These are phyloP conservation scores for Ophiostoma sp. DNA, from an alignment of 2,329 filamentous ascomycete species.

Conservation along the genomic window DNA sequence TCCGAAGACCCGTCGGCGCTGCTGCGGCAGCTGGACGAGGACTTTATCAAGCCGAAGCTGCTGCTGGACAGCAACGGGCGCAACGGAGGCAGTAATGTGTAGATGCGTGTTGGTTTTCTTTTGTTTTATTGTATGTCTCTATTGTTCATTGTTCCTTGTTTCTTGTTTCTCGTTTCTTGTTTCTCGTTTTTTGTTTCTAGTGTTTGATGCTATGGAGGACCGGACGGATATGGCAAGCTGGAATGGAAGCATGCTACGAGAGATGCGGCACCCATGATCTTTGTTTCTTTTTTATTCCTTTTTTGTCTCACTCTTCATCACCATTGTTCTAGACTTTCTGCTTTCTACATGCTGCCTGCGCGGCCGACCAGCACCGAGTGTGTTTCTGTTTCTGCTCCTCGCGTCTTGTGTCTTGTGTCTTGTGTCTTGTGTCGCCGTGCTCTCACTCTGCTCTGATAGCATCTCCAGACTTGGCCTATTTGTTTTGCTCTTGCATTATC, in stretches of 20 bases:
- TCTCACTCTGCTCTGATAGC: neutral
- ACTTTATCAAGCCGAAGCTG: conserved; percentile 30
- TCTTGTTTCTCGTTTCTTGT: neutral
- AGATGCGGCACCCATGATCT: neutral
- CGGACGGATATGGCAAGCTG: neutral
- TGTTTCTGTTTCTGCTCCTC: too few species aligned
- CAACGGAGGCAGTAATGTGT: conserved; percentile 24
- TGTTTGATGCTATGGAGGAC: neutral
- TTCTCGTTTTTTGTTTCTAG: neutral
- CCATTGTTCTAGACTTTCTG: neutral
- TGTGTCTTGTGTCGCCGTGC: neutral
- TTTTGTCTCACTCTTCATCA: neutral
- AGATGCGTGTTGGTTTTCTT: conserved; percentile 17
- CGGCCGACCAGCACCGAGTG: too few species aligned
- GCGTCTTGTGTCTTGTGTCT: neutral
- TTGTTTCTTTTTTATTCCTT: neutral
- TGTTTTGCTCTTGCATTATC: neutral
- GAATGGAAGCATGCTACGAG: neutral
- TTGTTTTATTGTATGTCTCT: neutral
- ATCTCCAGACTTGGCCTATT: conserved; percentile 2
- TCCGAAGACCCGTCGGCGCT: conserved; percentile 83
- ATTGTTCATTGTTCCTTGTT: neutral
- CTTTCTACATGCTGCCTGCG: neutral
- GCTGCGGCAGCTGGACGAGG: conserved; percentile 90
- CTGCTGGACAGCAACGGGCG: conserved; percentile 29